A percentile compares a stretch with the other conserved stretches of the same genome.
Evolutionary conservation across 2,329 filamentous ascomycete species (phyloP).

Genomic region (Claviceps africana): DNA sequence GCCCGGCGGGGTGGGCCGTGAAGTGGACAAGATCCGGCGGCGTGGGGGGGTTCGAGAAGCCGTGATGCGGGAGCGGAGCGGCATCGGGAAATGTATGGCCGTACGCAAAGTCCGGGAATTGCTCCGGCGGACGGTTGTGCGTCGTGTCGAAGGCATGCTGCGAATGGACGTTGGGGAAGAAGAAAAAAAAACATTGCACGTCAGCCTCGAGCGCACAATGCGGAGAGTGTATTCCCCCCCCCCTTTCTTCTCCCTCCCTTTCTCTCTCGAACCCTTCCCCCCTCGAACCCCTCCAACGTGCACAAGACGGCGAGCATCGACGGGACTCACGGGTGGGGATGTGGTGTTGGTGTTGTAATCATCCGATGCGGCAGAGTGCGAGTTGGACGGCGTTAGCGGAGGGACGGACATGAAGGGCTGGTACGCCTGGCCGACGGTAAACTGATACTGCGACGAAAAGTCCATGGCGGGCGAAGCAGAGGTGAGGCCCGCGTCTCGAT

Average conservation of each 20-base stretch:
- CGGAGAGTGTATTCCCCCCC: too few relatives aligned
- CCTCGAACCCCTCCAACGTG: too few relatives aligned
- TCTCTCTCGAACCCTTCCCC: too few relatives aligned
- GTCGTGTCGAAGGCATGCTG: conserved; percentile 38
- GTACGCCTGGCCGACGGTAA: conserved; percentile 34
- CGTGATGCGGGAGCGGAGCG: conserved; percentile 11
- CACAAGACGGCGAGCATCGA: background rate
- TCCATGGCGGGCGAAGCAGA: conserved; percentile 28
- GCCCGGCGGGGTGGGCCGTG: conserved; percentile 9
- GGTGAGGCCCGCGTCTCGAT: too few relatives aligned
- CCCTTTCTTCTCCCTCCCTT: too few relatives aligned
- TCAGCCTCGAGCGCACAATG: too few relatives aligned
- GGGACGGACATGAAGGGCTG: conserved; percentile 40
- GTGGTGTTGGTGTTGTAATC: conserved; percentile 4
- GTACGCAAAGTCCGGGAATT: conserved; percentile 34
- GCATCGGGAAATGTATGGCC: conserved; percentile 23
- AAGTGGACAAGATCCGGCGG: conserved; percentile 30
- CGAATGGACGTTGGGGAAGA: background rate
- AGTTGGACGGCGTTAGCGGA: conserved; percentile 35
- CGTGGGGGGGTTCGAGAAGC: conserved; percentile 33
- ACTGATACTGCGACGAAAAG: conserved; percentile 34
- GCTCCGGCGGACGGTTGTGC: conserved; percentile 28
- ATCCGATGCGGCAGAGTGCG: conserved; percentile 5
- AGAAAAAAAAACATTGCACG: background rate
- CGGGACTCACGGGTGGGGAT: conserved; percentile 4